A percentile compares a stretch with the other conserved stretches of the same genome.
phyloP scores from a whole-genome alignment of 345 rosid genomes.

The Hibiscus trionum region DNA sequence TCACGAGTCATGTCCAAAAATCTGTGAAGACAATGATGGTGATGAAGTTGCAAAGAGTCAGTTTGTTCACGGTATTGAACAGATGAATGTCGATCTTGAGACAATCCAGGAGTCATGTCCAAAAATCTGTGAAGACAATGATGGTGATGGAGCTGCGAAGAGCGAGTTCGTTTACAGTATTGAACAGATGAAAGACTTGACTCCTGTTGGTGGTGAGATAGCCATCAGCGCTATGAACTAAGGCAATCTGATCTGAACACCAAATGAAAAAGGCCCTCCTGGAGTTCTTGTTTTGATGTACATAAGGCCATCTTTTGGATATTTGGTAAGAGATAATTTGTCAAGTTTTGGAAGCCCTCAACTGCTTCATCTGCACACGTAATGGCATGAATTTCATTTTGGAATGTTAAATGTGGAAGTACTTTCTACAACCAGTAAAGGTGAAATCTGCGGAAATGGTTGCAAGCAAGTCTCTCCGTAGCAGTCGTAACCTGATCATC shows the following conservation, averaged over 20 bases:
- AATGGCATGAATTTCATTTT: background rate
- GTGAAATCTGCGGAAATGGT: background rate
- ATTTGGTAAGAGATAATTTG: background rate
- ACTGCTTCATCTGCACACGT: background rate
- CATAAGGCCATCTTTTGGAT: slow-evolving; percentile 3
- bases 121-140: slow-evolving; percentile 2
- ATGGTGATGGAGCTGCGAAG: background rate
- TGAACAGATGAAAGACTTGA: background rate
- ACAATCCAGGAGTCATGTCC: background rate
- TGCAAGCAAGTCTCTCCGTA: background rate
- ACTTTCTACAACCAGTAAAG: background rate
- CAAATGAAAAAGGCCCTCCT: background rate
- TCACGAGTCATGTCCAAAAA: background rate
- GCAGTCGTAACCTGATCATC: background rate
- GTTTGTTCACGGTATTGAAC: background rate
- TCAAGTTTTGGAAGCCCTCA: background rate
- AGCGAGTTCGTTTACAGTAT: background rate
- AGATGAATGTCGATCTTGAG: background rate
- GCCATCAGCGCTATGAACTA: background rate
- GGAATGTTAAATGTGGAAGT: background rate
- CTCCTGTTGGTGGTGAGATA: background rate
- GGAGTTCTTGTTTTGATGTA: background rate
- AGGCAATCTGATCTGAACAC: background rate
- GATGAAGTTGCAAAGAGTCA: background rate
- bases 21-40: background rate